These are phyloP conservation scores for Cryptococcus neoformans DNA, from an alignment of 1,284 basidiomycete genomes.

Conservation along the genomic window DNA sequence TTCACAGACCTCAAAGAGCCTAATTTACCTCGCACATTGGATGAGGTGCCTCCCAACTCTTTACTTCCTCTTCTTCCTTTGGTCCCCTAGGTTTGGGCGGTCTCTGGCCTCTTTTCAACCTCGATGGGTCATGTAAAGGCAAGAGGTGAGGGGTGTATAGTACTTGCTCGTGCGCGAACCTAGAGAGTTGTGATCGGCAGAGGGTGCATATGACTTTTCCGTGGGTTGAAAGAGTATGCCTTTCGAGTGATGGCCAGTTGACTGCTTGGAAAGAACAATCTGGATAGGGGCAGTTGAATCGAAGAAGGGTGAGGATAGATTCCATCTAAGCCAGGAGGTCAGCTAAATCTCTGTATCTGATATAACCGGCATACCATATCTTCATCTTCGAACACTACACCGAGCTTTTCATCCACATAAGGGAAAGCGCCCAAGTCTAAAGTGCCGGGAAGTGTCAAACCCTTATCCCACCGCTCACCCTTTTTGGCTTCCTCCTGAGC, in stretches of 20 bases:
- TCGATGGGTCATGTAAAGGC: constrained; percentile 72
- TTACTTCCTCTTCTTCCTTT: constrained; percentile 43
- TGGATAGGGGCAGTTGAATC: constrained; percentile 78
- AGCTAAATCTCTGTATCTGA: neutral
- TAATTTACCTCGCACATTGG: constrained; percentile 54
- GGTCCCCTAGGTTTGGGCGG: constrained; percentile 39
- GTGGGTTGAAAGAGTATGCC: constrained; percentile 58
- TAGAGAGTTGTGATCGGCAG: constrained; percentile 86
- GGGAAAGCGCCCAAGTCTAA: constrained; percentile 48
- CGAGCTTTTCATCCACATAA: constrained; percentile 71
- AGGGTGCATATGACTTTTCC: constrained; percentile 80
- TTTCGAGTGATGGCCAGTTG: constrained; percentile 84
- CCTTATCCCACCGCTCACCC: constrained; percentile 39
- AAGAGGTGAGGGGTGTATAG: constrained; percentile 72
- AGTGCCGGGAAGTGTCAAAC: constrained; percentile 38
- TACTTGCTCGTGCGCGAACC: constrained; percentile 93
- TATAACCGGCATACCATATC: constrained; percentile 58
- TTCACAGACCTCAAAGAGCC: neutral
- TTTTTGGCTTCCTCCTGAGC: constrained; percentile 38
- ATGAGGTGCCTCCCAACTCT: constrained; percentile 46
- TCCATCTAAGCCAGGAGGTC: constrained; percentile 61
- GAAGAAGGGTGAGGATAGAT: constrained; percentile 83
- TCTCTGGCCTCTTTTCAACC: constrained; percentile 54
- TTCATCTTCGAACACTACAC: constrained; percentile 81
- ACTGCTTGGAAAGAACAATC: constrained; percentile 78